Conservation (phyloP, 805 yeast genomes). For the Candida gorgasii region DNA sequence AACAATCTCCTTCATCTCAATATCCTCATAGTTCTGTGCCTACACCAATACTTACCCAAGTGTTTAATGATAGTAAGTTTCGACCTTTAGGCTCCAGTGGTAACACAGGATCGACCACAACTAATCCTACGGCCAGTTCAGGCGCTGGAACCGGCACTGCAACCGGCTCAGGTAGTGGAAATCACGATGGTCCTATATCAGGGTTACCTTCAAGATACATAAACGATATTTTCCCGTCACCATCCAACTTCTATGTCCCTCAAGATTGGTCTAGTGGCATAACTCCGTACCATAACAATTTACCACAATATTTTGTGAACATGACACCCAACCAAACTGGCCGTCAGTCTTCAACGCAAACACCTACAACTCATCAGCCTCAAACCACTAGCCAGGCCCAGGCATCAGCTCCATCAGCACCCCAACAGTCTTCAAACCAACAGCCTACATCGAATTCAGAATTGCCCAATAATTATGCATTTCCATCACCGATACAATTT, state of each 20-base stretch:
- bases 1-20: slow-evolving; percentile 23
- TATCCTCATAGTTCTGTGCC: slow-evolving; percentile 26
- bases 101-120: not conserved
- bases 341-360: no score
- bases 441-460: not conserved
- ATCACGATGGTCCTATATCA: slow-evolving; percentile 62
- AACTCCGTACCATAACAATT: slow-evolving; percentile 35
- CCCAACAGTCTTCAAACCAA: slow-evolving; percentile 5
- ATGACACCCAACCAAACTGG: slow-evolving; percentile 18
- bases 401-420: slow-evolving; percentile 9
- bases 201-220: slow-evolving; percentile 72
- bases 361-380: not conserved
- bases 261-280: slow-evolving; percentile 45
- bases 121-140: not conserved
- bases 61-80: slow-evolving; percentile 20
- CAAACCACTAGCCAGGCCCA: not conserved
- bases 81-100: not conserved
- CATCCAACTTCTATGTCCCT: slow-evolving; percentile 68
- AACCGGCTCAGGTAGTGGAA: slow-evolving; percentile 13
- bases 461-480: slow-evolving; percentile 8
- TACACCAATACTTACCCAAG: slow-evolving; percentile 38
- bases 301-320: slow-evolving; percentile 39
- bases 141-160: slow-evolving; percentile 12
- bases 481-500: slow-evolving; percentile 25
- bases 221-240: slow-evolving; percentile 76